Percentiles rank a stretch among this genome's conserved stretches.
These are phyloP conservation scores for Pseudotsuga menziesii DNA, from an alignment of 75 land plant species.

Conservation along the genomic window DNA sequence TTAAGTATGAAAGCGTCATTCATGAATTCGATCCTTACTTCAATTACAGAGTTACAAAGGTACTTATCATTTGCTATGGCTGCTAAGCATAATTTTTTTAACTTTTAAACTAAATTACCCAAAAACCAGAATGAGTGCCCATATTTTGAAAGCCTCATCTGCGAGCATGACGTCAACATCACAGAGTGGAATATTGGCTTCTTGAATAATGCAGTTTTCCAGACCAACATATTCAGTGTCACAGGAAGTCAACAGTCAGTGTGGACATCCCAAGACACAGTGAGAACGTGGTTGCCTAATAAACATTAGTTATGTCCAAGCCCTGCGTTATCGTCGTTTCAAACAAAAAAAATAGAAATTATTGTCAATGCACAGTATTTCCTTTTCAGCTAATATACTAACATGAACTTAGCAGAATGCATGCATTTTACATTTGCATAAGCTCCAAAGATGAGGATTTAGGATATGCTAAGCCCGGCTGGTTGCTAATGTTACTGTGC, in stretches of 20 bases:
- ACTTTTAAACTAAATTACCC: background rate
- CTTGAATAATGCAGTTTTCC: background rate
- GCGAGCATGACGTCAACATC: background rate
- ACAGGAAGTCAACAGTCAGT: background rate
- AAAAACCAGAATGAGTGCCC: background rate
- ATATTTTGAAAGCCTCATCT: background rate
- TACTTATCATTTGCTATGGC: constrained; percentile 12
- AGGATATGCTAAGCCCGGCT: background rate
- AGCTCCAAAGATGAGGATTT: background rate
- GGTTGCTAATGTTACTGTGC: background rate
- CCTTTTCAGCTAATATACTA: background rate
- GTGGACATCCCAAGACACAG: no score
- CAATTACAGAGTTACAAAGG: constrained; percentile 99
- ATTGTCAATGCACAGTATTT: background rate
- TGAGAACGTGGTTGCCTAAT: no score
- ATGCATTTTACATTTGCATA: background rate
- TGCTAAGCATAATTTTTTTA: background rate
- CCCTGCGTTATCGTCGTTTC: no score
- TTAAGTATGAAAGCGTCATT: constrained; percentile 98
- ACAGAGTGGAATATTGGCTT: background rate
- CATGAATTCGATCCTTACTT: constrained; percentile 99
- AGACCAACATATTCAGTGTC: background rate
- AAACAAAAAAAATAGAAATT: no score
- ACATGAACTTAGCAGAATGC: background rate
- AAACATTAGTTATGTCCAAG: no score